Percentiles rank a stretch among this genome's conserved stretches.
These are phyloP conservation scores for Oxyria digyna DNA, from an alignment of 148 eudicot species.

Conservation along the genomic window DNA sequence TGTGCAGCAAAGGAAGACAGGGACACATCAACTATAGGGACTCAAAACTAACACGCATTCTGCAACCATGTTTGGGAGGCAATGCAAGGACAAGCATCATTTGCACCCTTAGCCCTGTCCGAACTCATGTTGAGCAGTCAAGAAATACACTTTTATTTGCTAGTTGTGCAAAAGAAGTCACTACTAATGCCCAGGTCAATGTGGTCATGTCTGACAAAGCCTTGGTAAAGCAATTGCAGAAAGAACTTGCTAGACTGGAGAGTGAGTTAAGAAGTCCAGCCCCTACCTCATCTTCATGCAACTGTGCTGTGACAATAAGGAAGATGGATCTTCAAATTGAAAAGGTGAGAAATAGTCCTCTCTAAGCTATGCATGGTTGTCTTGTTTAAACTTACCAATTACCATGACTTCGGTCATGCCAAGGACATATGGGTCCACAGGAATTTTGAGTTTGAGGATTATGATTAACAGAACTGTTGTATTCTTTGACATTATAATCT, in stretches of 20 bases:
- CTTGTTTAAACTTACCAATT: not conserved
- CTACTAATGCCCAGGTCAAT: constrained; percentile 89
- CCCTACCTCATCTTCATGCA: constrained; percentile 50
- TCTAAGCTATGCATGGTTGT: not conserved
- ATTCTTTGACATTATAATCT: not conserved
- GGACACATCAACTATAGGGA: constrained; percentile 91
- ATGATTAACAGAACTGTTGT: not conserved
- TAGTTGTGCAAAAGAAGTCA: constrained; percentile 88
- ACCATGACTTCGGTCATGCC: not conserved
- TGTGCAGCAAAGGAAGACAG: constrained; percentile 70
- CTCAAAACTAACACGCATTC: constrained; percentile 82
- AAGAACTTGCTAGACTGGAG: constrained; percentile 83
- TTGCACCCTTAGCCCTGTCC: constrained; percentile 90
- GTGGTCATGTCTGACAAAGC: constrained; percentile 98
- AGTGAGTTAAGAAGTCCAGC: constrained; percentile 70
- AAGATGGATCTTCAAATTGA: constrained; percentile 88
- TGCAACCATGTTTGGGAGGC: constrained; percentile 92
- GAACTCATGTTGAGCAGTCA: constrained; percentile 95
- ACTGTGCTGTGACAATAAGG: constrained; percentile 47
- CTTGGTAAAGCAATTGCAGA: constrained; percentile 88
- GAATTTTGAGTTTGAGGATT: constrained; percentile 1
- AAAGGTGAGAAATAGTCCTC: constrained; percentile 29
- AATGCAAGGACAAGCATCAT: constrained; percentile 95
- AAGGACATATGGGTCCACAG: not conserved
- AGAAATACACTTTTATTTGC: constrained; percentile 91